Base-by-base conservation (phyloP, 768 basidiomycete species). In the Lentinula detonsa region DNA sequence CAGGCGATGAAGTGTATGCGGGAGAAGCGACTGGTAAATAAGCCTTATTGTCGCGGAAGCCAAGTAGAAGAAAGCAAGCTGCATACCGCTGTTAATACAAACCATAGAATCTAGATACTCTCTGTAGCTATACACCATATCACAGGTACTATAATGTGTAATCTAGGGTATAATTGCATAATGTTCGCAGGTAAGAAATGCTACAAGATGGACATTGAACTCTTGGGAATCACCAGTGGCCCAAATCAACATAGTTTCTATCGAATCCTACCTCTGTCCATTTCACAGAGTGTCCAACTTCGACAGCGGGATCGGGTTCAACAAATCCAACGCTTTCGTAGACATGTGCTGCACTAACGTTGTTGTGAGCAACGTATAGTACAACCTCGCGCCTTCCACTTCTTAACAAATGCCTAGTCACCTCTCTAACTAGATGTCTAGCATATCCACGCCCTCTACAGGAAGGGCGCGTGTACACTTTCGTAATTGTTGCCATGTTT, bases 221-320 rank as follows among this genome's bases (percentile, higher is more conserved):
- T 39, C 37, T 39, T 13, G 39, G 16, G 34, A 18, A 50, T 34
- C 23, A 91, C 89, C 90, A 92, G 66, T 88, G 85, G 1, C 90
- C 90, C 15, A 87, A 75, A 2, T 72, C 63, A 21, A 85, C 80
- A 31, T 60, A 55, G 16, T 62, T 59, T 23, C 70, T 74, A 63
- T 84, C 78, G 59, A 88, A 90, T 8, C 88, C 88, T 54, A 86
- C 72, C 60, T 90, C 89, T 5, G 85, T 63, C 86, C 86, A 90
- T 2, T 42, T 45, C 0, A 42, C 23, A 15, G 72, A 65, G 52
- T 71, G 66, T 2, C 81, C 77, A 5, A 78, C 79, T n/a, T 79
- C 75, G 1, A 76, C 75, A 2, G 68, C 63, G 31, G 64, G 65
- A 8, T 65, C 70, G 15, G 89, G 73, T 5, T 86, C 88, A 16